These are phyloP conservation scores for Lepidium aucheri DNA, from an alignment of 345 rosid genomes.

Conservation along the genomic window DNA sequence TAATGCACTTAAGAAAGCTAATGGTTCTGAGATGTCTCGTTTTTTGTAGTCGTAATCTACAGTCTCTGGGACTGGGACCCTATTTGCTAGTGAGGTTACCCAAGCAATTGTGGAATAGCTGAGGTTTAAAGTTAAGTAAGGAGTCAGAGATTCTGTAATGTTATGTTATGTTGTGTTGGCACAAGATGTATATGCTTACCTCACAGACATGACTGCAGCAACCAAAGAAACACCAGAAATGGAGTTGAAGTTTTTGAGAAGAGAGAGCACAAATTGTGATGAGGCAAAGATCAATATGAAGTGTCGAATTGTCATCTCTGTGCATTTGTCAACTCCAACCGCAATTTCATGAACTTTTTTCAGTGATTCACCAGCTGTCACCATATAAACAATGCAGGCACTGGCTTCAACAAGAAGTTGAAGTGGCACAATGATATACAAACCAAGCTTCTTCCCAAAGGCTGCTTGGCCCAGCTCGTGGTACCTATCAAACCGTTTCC, in stretches of 20 bases:
- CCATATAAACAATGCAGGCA: conserved; percentile 56
- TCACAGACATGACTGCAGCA: conserved; percentile 78
- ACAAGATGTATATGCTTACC: conserved; percentile 5
- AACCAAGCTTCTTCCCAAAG: conserved; percentile 66
- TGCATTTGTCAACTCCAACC: conserved; percentile 21
- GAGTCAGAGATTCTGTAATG: too few relatives aligned
- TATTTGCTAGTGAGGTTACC: conserved; percentile 44
- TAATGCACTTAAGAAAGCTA: conserved; percentile 49
- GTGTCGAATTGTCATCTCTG: conserved; percentile 30
- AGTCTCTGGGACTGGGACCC: conserved; percentile 21
- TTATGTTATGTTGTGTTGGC: not conserved
- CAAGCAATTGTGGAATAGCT: conserved; percentile 88
- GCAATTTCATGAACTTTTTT: conserved; percentile 43
- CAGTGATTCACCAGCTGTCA: conserved; percentile 62
- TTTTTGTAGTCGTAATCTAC: conserved; percentile 41
- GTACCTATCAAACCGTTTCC: conserved; percentile 71
- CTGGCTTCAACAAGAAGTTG: conserved; percentile 58
- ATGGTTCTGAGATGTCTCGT: conserved; percentile 28
- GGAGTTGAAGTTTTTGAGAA: too few relatives aligned
- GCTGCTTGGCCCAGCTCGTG: conserved; percentile 78
- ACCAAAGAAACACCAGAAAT: conserved; percentile 65
- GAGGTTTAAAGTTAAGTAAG: not conserved
- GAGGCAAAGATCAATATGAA: too few relatives aligned
- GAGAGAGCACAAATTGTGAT: too few relatives aligned
- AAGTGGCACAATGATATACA: conserved; percentile 67